Percentiles rank a stretch among this genome's conserved stretches.
Conservation (phyloP, 192 early-diverging fungal genomes). For the Rhizophagus clarus region DNA sequence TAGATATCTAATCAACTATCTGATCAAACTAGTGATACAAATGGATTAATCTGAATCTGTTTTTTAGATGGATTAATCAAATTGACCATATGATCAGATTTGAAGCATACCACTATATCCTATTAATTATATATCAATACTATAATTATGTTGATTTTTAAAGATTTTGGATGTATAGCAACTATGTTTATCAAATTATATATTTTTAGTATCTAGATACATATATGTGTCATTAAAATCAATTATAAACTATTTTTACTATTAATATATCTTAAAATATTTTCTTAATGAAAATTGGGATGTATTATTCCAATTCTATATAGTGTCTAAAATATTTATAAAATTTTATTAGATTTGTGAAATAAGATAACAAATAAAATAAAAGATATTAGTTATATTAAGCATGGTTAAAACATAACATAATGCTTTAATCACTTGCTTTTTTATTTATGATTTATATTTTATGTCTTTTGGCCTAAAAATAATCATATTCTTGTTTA, state of each 20-base stretch:
- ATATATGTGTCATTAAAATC: slow-evolving; percentile 14
- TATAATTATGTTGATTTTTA: not conserved
- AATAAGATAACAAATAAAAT: not conserved
- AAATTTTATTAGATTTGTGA: not conserved
- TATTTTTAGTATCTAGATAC: not conserved
- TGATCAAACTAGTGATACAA: too few relatives aligned
- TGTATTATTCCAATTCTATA: slow-evolving; percentile 4
- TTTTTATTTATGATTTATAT: not conserved
- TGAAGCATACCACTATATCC: too few relatives aligned
- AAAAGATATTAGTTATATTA: not conserved
- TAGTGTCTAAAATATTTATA: not conserved
- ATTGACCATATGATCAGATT: too few relatives aligned
- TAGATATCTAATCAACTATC: too few relatives aligned
- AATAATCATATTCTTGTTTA: not conserved
- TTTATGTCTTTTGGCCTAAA: slow-evolving; percentile 12
- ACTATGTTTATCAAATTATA: not conserved
- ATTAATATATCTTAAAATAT: slow-evolving; percentile 24
- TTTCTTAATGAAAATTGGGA: not conserved
- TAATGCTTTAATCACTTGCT: slow-evolving; percentile 22
- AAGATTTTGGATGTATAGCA: slow-evolving; percentile 16
- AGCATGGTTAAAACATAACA: slow-evolving; percentile 15
- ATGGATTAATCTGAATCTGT: too few relatives aligned
- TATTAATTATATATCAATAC: slow-evolving; percentile 5
- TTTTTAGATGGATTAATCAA: too few relatives aligned
- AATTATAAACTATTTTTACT: slow-evolving; percentile 13